These are phyloP conservation scores for Eucalyptus sp. DNA, from an alignment of 345 rosid species.

Conservation along the genomic window DNA sequence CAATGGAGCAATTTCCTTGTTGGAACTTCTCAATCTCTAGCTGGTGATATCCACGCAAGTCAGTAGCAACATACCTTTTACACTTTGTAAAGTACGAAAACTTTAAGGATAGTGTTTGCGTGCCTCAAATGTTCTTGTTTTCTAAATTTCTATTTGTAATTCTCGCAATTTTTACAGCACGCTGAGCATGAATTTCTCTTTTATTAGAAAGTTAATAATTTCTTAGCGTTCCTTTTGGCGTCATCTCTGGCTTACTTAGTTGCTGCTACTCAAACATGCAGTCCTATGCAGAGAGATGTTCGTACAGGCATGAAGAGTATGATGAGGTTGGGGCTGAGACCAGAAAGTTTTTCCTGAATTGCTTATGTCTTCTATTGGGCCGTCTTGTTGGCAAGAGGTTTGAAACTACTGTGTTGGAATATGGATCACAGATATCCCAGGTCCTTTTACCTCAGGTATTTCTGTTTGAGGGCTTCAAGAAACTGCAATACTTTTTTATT, in stretches of 20 bases:
- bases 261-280: conserved; percentile 28
- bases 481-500: background rate
- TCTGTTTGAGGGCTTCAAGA: background rate
- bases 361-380: conserved; percentile 87
- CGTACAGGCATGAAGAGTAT: conserved; percentile 26
- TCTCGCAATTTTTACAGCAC: background rate
- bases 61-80: background rate
- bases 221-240: background rate
- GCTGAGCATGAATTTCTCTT: background rate
- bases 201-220: background rate
- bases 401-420: conserved; percentile 40
- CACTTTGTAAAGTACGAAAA: background rate
- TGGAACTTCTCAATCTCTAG: background rate
- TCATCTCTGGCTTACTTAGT: background rate
- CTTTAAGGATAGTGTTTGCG: background rate
- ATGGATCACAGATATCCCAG: conserved; percentile 52
- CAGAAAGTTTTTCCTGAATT: conserved; percentile 65
- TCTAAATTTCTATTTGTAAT: background rate
- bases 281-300: conserved; percentile 45
- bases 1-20: background rate
- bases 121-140: background rate
- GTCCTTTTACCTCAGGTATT: conserved; percentile 66
- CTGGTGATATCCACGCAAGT: background rate
- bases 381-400: conserved; percentile 62
- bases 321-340: conserved; percentile 51